These are phyloP conservation scores for Magnaporthiopsis rhizophila DNA, from an alignment of 2,329 filamentous ascomycete species.

Conservation along the genomic window DNA sequence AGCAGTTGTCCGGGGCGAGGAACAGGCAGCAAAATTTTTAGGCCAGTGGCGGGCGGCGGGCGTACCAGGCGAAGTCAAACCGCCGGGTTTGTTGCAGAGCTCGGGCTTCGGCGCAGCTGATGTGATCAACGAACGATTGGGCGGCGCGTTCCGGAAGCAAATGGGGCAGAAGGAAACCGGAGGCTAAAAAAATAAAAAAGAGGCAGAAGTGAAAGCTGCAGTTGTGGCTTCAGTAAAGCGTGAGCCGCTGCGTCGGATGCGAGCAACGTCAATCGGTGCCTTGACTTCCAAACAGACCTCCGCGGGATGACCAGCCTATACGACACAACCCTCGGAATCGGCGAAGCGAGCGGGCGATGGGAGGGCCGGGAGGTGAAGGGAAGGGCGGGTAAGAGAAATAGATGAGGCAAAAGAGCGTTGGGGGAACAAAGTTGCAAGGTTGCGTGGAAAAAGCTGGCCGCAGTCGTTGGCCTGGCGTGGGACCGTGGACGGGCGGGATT, in stretches of 20 bases:
- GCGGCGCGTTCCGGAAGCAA: not conserved
- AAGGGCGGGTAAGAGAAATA: not conserved
- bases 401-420: conserved; percentile 6
- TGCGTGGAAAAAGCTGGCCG: conserved; percentile 4
- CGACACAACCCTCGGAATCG: not conserved
- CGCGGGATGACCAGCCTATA: not conserved
- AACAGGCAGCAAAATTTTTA: not conserved
- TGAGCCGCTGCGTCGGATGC: not conserved
- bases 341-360: not conserved
- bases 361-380: not conserved
- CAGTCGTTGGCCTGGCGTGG: conserved; percentile 1
- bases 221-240: not conserved
- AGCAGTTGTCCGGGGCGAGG: not conserved
- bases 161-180: not conserved
- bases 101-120: not conserved
- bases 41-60: no score
- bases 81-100: not conserved
- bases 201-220: not conserved
- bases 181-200: not conserved
- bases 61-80: not conserved
- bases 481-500: conserved; percentile 2
- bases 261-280: not conserved
- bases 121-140: not conserved
- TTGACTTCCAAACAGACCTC: not conserved
- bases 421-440: not conserved